These are phyloP conservation scores for Komagataella kurtzmanii DNA, from an alignment of 805 yeast genomes.

Conservation along the genomic window DNA sequence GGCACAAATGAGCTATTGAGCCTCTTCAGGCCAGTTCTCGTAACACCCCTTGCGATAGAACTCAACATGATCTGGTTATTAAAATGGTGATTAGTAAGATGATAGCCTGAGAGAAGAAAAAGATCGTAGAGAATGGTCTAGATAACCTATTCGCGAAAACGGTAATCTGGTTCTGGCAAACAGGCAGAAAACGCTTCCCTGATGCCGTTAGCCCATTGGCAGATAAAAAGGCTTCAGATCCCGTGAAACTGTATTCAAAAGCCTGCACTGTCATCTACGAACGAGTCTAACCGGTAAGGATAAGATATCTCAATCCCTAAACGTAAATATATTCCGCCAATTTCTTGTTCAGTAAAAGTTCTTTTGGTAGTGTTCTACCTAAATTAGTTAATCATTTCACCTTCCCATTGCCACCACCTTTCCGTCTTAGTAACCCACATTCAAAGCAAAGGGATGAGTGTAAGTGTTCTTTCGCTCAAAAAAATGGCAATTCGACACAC, in stretches of 20 bases:
- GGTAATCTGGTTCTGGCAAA: not conserved
- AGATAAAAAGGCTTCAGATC: not conserved
- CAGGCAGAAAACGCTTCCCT: not conserved
- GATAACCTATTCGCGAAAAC: not conserved
- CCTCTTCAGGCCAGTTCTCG: not conserved
- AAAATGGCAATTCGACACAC: not conserved
- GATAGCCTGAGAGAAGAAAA: not conserved
- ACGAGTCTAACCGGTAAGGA: not conserved
- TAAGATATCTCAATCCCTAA: not conserved
- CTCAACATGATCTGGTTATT: not conserved
- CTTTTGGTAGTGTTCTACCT: not conserved
- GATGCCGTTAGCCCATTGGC: not conserved
- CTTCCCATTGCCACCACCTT: not conserved
- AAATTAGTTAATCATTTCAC: not conserved
- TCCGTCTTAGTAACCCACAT: not conserved
- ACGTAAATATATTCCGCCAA: not conserved
- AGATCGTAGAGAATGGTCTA: not conserved
- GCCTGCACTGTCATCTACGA: not conserved
- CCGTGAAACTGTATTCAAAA: not conserved
- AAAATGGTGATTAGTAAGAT: not conserved
- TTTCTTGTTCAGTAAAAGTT: not conserved
- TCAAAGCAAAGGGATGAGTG: not conserved
- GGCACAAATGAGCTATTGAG: constrained; percentile 1
- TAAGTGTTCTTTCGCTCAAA: not conserved
- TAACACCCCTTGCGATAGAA: not conserved